These are phyloP conservation scores for Debaryomyces prosopidis DNA, from an alignment of 805 yeast genomes.

Conservation along the genomic window DNA sequence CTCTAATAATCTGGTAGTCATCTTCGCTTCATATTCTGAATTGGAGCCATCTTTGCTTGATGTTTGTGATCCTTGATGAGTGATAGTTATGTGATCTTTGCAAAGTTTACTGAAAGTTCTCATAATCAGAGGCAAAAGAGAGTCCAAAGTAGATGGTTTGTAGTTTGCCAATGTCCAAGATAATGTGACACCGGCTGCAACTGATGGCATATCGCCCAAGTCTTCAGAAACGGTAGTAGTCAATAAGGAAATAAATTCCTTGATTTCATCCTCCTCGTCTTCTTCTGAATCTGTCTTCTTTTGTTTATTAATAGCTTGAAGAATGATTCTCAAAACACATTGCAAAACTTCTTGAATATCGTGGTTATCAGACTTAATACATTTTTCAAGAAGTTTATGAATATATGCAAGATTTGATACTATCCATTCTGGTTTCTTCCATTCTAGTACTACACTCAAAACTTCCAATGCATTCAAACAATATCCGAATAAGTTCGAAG, in stretches of 20 bases:
- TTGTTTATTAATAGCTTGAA: slow-evolving; percentile 61
- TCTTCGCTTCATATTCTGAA: slow-evolving; percentile 71
- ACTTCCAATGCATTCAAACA: slow-evolving; percentile 92
- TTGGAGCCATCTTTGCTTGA: slow-evolving; percentile 30
- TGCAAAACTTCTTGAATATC: slow-evolving; percentile 85
- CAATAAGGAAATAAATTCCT: slow-evolving; percentile 59
- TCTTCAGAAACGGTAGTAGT: slow-evolving; percentile 77
- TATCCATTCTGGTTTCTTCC: slow-evolving; percentile 79
- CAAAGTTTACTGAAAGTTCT: slow-evolving; percentile 86
- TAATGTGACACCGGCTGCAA: slow-evolving; percentile 83
- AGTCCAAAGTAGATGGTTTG: slow-evolving; percentile 72
- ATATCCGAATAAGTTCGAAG: slow-evolving; percentile 69
- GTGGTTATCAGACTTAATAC: slow-evolving; percentile 78
- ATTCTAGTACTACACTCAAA: slow-evolving; percentile 75
- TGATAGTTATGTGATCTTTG: slow-evolving; percentile 76
- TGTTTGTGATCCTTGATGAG: slow-evolving; percentile 48
- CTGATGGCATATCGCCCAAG: slow-evolving; percentile 68
- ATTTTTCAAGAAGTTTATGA: slow-evolving; percentile 74
- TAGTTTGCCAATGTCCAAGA: slow-evolving; percentile 80
- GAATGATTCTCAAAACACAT: slow-evolving; percentile 66
- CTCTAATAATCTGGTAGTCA: slow-evolving; percentile 74
- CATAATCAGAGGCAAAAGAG: slow-evolving; percentile 74
- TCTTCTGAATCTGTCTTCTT: slow-evolving; percentile 44
- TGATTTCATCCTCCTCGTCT: slow-evolving; percentile 61
- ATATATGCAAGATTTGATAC: slow-evolving; percentile 66